phyloP scores from a whole-genome alignment of 495 filamentous ascomycete genomes.

The Beverwykella pulmonaria region DNA sequence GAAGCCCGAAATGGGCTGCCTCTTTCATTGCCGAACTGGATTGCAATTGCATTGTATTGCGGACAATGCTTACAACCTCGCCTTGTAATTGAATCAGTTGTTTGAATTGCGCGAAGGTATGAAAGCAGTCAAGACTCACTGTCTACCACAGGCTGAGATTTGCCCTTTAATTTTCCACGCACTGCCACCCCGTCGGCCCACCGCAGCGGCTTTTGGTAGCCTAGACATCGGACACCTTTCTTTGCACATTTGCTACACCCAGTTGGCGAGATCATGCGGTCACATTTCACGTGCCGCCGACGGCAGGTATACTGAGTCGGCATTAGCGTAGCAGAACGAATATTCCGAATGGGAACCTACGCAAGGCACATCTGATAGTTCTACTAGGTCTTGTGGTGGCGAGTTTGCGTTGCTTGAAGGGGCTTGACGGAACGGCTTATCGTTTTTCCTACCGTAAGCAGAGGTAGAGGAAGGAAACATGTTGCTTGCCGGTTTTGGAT shows the following conservation, averaged over 20 bases:
- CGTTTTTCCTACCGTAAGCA: conserved; percentile 4
- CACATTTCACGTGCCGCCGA: conserved; percentile 27
- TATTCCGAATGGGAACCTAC: too few species aligned
- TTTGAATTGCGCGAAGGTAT: not conserved
- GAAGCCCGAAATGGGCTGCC: conserved; percentile 14
- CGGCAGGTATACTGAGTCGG: conserved; percentile 17
- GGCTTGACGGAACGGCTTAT: conserved; percentile 1
- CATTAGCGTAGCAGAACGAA: too few species aligned
- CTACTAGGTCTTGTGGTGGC: not conserved
- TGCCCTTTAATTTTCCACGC: conserved; percentile 29
- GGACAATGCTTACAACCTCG: conserved; percentile 24
- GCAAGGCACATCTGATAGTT: conserved; percentile 24
- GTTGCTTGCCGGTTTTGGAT: conserved; percentile 3
- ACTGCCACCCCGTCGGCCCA: conserved; percentile 33
- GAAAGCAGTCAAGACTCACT: conserved; percentile 12
- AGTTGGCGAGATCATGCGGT: conserved; percentile 17
- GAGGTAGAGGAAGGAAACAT: conserved; percentile 19
- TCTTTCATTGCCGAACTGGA: conserved; percentile 19
- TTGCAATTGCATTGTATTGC: conserved; percentile 17
- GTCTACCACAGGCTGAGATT: conserved; percentile 29
- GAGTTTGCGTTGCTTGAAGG: conserved; percentile 3
- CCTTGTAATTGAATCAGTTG: conserved; percentile 1
- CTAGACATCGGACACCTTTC: conserved; percentile 30
- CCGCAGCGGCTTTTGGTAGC: conserved; percentile 31
- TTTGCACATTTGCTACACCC: conserved; percentile 28